Evolutionary conservation across 768 basidiomycete genomes (phyloP), one percentile per base, ranked within the genome.

Genomic region (Grammothele lineata): DNA sequence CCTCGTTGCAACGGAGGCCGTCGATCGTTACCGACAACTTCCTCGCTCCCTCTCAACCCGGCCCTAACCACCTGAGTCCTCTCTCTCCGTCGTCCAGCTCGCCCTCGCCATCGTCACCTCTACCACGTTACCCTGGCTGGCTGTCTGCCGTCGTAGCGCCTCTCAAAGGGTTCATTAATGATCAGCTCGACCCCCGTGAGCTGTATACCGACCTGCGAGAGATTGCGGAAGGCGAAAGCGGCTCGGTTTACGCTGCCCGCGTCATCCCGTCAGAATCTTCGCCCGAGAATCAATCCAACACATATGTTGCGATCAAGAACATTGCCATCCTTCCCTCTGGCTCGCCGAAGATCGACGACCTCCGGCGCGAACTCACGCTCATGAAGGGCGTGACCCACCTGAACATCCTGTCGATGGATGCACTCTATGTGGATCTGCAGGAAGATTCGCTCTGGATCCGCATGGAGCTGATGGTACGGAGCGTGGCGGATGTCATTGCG

Each of bases 401-500:
- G 49, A 77, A 88, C 63, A 57, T 91, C 6, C 67, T 92, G 17
- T 64, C 72, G 3, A 76, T 87, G 69, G 86, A 88, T 57, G 78
- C 74, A 36, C 64, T 88, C 19, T 88, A 87, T 62, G 81, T 87
- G 23, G 79, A 84, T 56, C 60, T 83, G 3, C 69, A 70, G 27
- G 68, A 65, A 36, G 70, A 70, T 43, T 54, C 81, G 48, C 64
- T 92, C 30, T 92, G 90, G 90, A 83, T 92, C 40, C 71, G 83
- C 52, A 92, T 92, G 90, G 88, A 91, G 62, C 76, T 92, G 25
- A 90, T 92, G 89, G 87, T 90, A 57, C 74, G 88, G 52, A 90
- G 87, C 60, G 68, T 92, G 55, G 90, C 90, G 56, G 90, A 92
- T 62, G 75, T 92, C 37, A 72, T 92, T 14, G 78, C 71, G 14